phyloP scores from a whole-genome alignment of 1,284 basidiomycete species.

The Abortiporus biennis region DNA sequence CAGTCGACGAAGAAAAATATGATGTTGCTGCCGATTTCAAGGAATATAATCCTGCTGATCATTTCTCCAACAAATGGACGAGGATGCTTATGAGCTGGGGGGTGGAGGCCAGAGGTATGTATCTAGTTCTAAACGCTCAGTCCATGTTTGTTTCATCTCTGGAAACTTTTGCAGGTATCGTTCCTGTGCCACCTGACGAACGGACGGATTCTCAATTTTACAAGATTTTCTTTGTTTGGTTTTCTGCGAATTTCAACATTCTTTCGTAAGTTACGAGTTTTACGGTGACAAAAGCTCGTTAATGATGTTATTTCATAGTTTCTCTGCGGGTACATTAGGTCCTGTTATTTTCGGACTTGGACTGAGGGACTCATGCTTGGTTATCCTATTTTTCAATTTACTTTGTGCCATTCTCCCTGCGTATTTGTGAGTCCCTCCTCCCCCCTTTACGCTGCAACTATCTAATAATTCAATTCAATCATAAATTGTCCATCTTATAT shows the following conservation, averaged over 20 bases:
- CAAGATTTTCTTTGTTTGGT: constrained; percentile 75
- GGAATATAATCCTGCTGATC: too few species aligned
- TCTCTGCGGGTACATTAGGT: constrained; percentile 72
- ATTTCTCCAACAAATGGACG: constrained; percentile 1
- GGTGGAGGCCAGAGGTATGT: constrained; percentile 20
- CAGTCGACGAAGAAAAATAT: constrained; percentile 4
- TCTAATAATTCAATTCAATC: too few species aligned
- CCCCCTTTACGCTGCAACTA: constrained; percentile 5
- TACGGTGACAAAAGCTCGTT: not conserved
- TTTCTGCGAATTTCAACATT: constrained; percentile 69
- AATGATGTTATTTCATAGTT: constrained; percentile 32
- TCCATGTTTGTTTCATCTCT: not conserved
- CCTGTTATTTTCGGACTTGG: constrained; percentile 64
- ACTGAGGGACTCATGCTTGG: constrained; percentile 64
- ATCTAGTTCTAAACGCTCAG: not conserved
- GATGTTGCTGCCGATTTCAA: too few species aligned
- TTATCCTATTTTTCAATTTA: constrained; percentile 76
- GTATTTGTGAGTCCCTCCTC: constrained; percentile 42
- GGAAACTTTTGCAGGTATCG: constrained; percentile 34
- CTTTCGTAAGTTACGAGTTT: constrained; percentile 45
- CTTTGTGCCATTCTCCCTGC: constrained; percentile 47
- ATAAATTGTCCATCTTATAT: too few species aligned
- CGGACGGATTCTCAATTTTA: constrained; percentile 58
- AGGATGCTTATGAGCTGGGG: constrained; percentile 17
- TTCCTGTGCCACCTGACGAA: constrained; percentile 42